Conservation (phyloP, 768 basidiomycete genomes). For the Suillus brevipes region DNA sequence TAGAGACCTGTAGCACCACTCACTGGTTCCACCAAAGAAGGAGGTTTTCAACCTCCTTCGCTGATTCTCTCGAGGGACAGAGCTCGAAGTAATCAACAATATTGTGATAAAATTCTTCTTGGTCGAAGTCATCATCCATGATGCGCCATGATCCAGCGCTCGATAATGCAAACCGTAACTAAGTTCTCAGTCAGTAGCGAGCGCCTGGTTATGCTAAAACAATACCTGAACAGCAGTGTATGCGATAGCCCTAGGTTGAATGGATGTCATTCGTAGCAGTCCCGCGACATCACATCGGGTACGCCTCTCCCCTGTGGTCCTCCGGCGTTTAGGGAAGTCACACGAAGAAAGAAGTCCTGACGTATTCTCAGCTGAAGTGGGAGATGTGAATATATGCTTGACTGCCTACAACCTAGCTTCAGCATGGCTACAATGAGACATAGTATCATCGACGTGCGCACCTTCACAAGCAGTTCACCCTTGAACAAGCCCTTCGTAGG, state of each 20-base stretch:
- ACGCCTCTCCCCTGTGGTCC: conserved; percentile 1
- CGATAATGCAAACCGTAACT: conserved; percentile 20
- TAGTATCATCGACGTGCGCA: background rate
- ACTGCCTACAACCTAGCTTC: conserved; percentile 12
- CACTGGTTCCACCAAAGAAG: conserved; percentile 18
- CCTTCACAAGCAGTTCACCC: conserved; percentile 18
- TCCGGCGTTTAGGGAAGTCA: conserved; percentile 6
- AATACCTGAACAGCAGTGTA: conserved; percentile 28
- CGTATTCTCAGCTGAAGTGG: conserved; percentile 9
- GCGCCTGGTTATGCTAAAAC: background rate
- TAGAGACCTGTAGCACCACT: background rate
- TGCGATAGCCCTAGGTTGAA: conserved; percentile 23
- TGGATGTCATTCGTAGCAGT: conserved; percentile 6
- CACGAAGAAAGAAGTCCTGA: no score
- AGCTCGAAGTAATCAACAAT: conserved; percentile 20
- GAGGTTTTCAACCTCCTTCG: background rate
- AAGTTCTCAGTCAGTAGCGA: background rate
- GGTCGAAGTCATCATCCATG: conserved; percentile 11
- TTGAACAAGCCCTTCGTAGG: conserved; percentile 19
- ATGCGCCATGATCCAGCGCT: conserved; percentile 7
- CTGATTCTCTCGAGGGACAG: background rate
- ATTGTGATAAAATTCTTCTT: conserved; percentile 15
- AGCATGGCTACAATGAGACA: background rate
- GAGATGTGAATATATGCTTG: conserved; percentile 23
- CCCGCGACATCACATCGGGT: conserved; percentile 12